These are phyloP conservation scores for Wickerhamiella nectarea DNA, from an alignment of 805 yeast species.

Conservation along the genomic window DNA sequence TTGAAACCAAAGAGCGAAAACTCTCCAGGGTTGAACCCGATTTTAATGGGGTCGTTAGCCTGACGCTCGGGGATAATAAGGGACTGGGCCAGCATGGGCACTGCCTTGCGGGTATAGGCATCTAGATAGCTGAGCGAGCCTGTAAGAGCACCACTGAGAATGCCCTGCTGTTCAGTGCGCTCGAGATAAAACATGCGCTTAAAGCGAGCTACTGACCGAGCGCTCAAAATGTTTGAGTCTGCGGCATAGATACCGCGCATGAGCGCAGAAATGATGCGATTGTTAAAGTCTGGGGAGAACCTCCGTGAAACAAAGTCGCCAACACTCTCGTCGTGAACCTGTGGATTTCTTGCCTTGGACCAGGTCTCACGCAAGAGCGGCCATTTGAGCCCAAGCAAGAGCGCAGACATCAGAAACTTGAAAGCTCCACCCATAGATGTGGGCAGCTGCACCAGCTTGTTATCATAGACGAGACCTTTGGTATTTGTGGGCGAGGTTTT, in stretches of 20 bases:
- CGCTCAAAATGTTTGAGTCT: constrained; percentile 56
- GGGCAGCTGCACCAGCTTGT: constrained; percentile 24
- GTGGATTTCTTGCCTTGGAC: constrained; percentile 18
- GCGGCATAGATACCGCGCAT: constrained; percentile 87
- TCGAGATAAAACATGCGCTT: constrained; percentile 47
- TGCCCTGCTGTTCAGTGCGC: constrained; percentile 34
- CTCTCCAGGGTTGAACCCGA: constrained; percentile 6
- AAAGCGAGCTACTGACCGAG: constrained; percentile 38
- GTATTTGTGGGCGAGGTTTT: constrained; percentile 49
- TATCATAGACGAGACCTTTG: constrained; percentile 43
- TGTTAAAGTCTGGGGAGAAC: constrained; percentile 41
- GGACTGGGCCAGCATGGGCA: constrained; percentile 16
- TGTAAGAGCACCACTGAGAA: constrained; percentile 35
- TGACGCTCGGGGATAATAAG: constrained; percentile 10
- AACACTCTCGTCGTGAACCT: constrained; percentile 52
- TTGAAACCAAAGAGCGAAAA: constrained; percentile 19
- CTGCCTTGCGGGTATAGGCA: constrained; percentile 15
- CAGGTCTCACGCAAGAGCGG: constrained; percentile 31
- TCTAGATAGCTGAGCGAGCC: constrained; percentile 24
- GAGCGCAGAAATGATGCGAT: constrained; percentile 63
- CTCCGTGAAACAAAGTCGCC: constrained; percentile 53
- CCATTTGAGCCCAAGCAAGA: constrained; percentile 40
- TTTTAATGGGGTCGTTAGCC: constrained; percentile 3
- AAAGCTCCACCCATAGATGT: constrained; percentile 12
- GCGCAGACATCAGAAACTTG: constrained; percentile 16